Base-by-base conservation (phyloP, 2,329 filamentous ascomycete genomes). In the Trichoderma harzianum region DNA sequence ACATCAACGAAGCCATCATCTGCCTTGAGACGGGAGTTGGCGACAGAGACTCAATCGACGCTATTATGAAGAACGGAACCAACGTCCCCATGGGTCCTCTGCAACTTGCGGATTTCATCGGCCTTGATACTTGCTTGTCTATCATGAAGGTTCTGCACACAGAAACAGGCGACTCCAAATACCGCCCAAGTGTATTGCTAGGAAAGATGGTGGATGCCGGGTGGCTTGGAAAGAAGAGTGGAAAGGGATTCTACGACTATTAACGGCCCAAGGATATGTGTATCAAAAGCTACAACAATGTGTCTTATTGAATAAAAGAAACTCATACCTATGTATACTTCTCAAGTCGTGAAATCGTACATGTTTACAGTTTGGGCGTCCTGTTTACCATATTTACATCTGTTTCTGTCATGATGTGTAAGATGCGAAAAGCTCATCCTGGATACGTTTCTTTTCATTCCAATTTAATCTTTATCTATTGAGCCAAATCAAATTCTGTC, bases 11-110 rank as follows among this genome's bases (percentile, higher is more conserved):
- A 84, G 96, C 97, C 10, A 87, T 99, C 76, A 95, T 97, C 75
- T 99, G 96, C 82, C 86, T 99, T 16, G 96, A 99, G 84, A 98
- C 96, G 0, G 93, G 93, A 3, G 90, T 99, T 0, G 96, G 96
- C 21, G 88, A 89, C 74, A 92, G 93, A 76, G 95, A 98, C 78
- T 93, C 95, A 74, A 99, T 99, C 75, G 96, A 99, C 79, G 91
- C 88, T 75, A 99, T 99, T 78, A 99, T 99, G 96, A 98, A 97
- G 88, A 98, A 98, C 77, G 96, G 96, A 61, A 99, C 96, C 26
- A 97, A 97, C 79, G 96, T 99, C 53, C 96, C 96, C 28, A 99
- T 99, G 96, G 96, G 96, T 0, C 96, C 96, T 11, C 86, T 99
- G 75, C 91, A 94, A 78, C 84, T 99, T 77, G 96, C 96, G 3